Base-by-base conservation (phyloP, 768 basidiomycete genomes). In the Termitomyces sp. region DNA sequence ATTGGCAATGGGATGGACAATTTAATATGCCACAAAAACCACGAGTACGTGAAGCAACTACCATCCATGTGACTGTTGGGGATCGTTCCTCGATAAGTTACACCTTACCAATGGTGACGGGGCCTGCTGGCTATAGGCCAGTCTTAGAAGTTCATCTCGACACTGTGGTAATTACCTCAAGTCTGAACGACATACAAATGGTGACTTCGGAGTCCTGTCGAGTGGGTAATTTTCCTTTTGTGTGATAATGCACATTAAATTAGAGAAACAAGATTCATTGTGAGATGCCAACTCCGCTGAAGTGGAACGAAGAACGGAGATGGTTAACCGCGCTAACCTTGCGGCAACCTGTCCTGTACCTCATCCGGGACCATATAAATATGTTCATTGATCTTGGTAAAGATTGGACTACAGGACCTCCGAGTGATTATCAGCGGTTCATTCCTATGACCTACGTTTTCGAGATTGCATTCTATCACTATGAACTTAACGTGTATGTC, bases 301-400 rank as follows among this genome's bases (percentile, higher is more conserved):
- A 74, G 52, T 98, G 96, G 96, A 84, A 94, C 59, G 85, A 74
- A 0, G 77, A 82, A 62, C 84, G 94, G 26, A 82, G 79, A 62
- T 98, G 96, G 96, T 74, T 76, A 0, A 81, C 94, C 67, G 75
- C 83, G n/a, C 69, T 94, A 46, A 82, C 81, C 11, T 73, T 98
- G 26, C 80, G 84, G 8, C 83, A 84, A 52, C 88, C 95, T 2
- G 72, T 81, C 1, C 76, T 96, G 36, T 90, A 85, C 66, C 76
- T 97, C 20, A 77, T 98, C 11, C 85, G 94, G 44, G 96, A 98
- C 67, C 96, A 98, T 66, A 84, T 94, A 72, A 95, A 93, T 65
- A 91, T 98, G 81, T 83, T 98, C 65, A 86, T 86, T 3, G 96
- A 98, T 70, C 79, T 98, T n/a, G 86, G 86, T 35, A 90, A 86